Evolutionary conservation across 129 eudicot genomes (phyloP), one percentile per base, ranked within the genome.

Genomic region (Ambrosia artemisiifolia): DNA sequence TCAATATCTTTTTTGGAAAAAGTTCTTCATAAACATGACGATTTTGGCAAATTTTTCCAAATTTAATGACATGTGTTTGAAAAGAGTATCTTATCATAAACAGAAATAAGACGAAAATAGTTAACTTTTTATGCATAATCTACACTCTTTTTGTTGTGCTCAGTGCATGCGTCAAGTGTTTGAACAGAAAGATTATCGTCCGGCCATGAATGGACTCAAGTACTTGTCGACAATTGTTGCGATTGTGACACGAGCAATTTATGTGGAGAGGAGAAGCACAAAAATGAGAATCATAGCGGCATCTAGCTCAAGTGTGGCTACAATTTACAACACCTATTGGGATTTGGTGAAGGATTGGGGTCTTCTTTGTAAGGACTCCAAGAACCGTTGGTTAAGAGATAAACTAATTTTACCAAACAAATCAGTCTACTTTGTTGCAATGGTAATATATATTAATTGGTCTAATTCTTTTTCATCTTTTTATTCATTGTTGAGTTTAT

Each of bases 341-440:
- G 96, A 89, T 65, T 64, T 89, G 53, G 92, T 89, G 55, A 67
- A 65, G 1, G 96, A 89, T 34, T 89, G 92, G 92, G 96, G 92
- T 7, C 87, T 89, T 62, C 79, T 89, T 17, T 56, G 66, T 8
- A 60, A 0, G n/a, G n/a, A 32, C 19, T 60, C 65, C 7, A 38
- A 60, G 65, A 60, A 60, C 65, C 65, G 43, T 1, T 60, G 65
- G 65, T 60, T 60, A 13, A 60, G 65, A 60, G 65, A 60, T 8
- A 60, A 60, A 38, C 65, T 60, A 18, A 38, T 60, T 14, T 60
- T 60, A 38, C 65, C 65, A 13, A 38, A 32, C 3, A 32, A 38
- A 60, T 60, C 40, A 14, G 77, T 89, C 49, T 89, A 86, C 83
- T 89, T 77, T 69, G 69, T 65, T 43, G 96, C 88, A 61, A 86